Evolutionary conservation across 345 rosid species (phyloP), one percentile per base, ranked within the genome.

Genomic region (Eucalyptus brandiana): DNA sequence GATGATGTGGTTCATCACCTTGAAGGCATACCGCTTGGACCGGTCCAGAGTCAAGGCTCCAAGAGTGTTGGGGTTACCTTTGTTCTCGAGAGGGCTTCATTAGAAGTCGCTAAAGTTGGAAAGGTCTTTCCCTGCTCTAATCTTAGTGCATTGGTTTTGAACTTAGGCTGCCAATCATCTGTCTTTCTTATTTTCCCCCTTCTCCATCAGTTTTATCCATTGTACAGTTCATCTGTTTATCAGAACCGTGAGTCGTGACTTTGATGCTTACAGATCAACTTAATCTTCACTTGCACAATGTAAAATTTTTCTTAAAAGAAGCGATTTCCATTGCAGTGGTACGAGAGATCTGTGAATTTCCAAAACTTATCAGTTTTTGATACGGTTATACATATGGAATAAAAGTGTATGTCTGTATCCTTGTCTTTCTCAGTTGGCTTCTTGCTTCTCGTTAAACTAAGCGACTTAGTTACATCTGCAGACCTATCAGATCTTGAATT

Each of bases 101-200:
- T 96, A 87, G 99, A 96, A 93, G 97, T 96, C 80, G 99, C 97
- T n/a, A 96, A 97, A 93, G 97, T 97, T 92, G 99, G 99, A 91
- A 96, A 96, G 97, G 99, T 96, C 28, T 48, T 34, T 56, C 21
- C 87, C 37, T 30, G 28, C 49, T 85, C 60, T 23, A 87, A 32
- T 67, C 65, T 88, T 88, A 51, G 17, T 86, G 45, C 24, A 62
- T 65, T 24, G 32, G 47, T 51, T 89, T 86, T 12, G 54, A 47
- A 42, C 21, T 26, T 4, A 86, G 19, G 30, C 45, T 10, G 83
- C 5, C 47, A 3, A 76, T 76, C 83, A 37, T 19, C 28, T 76
- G 47, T 12, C 14, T 86, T 32, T 67, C 30, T 40, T 87, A 76
- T 50, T 54, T n/a, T 76, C 60, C 12, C 21, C 21, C 37, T 65